A percentile compares a stretch with the other conserved stretches of the same genome.
phyloP scores from a whole-genome alignment of 2,329 filamentous ascomycete species.

The Magnaporthiopsis poae region DNA sequence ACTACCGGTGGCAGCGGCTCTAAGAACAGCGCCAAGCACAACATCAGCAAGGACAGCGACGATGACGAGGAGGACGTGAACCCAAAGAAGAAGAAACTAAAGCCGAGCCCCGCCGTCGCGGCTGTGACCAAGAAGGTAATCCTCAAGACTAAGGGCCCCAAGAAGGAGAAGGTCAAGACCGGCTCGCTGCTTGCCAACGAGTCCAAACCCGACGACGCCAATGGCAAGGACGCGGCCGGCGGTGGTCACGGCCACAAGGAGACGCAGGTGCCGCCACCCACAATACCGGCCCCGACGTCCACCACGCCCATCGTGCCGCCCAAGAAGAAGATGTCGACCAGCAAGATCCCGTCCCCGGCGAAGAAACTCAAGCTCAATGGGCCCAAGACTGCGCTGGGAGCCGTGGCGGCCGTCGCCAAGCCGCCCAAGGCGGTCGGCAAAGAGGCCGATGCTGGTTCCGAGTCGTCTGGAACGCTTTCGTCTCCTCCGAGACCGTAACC shows the following conservation, averaged over 20 bases:
- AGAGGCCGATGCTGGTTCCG: constrained; percentile 38
- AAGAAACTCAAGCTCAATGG: constrained; percentile 34
- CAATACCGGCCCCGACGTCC: constrained; percentile 15
- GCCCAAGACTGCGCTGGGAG: constrained; percentile 32
- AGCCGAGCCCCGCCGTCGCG: constrained; percentile 25
- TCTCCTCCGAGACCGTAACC: constrained; percentile 34
- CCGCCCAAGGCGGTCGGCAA: constrained; percentile 30
- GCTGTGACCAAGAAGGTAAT: constrained; percentile 43
- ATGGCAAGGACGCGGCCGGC: neutral
- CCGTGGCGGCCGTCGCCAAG: constrained; percentile 36
- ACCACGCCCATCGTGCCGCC: constrained; percentile 28
- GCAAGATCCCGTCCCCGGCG: constrained; percentile 31
- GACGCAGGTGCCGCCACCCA: constrained; percentile 18
- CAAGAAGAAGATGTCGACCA: constrained; percentile 27
- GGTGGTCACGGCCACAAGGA: constrained; percentile 10
- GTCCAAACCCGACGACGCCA: constrained; percentile 28
- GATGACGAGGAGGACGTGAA: constrained; percentile 35
- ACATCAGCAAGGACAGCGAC: constrained; percentile 44
- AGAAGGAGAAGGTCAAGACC: constrained; percentile 48
- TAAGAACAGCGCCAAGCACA: constrained; percentile 46
- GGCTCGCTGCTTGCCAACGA: constrained; percentile 41
- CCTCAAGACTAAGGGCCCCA: constrained; percentile 42
- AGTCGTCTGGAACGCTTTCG: constrained; percentile 47
- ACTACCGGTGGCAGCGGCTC: constrained; percentile 36
- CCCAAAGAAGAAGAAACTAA: constrained; percentile 52